Evolutionary conservation across 495 filamentous ascomycete genomes (phyloP).

Genomic region (Xylaria flabelliformis): DNA sequence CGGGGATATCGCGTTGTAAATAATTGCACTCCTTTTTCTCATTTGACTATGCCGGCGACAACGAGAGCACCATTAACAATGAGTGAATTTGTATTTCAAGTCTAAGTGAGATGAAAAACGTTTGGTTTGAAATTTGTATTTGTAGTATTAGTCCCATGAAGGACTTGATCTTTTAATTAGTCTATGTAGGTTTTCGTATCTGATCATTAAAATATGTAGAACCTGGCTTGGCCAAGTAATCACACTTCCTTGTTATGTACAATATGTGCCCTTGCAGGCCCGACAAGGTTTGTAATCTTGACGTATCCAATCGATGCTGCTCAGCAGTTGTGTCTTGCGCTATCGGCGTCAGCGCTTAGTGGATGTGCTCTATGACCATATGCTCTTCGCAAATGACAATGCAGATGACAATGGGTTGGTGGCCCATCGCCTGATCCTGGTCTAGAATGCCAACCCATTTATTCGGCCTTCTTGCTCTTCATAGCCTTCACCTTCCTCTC

Average conservation of each 20-base stretch:
- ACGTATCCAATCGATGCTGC: not conserved
- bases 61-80: not conserved
- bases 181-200: conserved; percentile 42
- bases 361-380: conserved; percentile 10
- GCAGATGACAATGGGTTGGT: not conserved
- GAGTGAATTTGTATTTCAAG: not conserved
- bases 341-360: not conserved
- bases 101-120: not conserved
- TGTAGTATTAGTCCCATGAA: conserved; percentile 21
- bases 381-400: not conserved
- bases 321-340: conserved; percentile 4
- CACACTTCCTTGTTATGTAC: conserved; percentile 27
- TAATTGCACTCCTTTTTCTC: not conserved
- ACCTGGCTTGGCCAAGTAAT: conserved; percentile 30
- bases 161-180: conserved; percentile 32
- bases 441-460: conserved; percentile 35
- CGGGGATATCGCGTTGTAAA: too few species aligned
- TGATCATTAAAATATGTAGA: conserved; percentile 37
- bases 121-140: not conserved
- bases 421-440: not conserved
- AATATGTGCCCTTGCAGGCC: not conserved
- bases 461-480: conserved; percentile 68
- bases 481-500: conserved; percentile 74
- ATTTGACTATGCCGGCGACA: not conserved
- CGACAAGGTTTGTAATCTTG: conserved; percentile 3